Evolutionary conservation across 768 basidiomycete genomes (phyloP), one percentile per base, ranked within the genome.

Genomic region (Cytidiella melzeri): DNA sequence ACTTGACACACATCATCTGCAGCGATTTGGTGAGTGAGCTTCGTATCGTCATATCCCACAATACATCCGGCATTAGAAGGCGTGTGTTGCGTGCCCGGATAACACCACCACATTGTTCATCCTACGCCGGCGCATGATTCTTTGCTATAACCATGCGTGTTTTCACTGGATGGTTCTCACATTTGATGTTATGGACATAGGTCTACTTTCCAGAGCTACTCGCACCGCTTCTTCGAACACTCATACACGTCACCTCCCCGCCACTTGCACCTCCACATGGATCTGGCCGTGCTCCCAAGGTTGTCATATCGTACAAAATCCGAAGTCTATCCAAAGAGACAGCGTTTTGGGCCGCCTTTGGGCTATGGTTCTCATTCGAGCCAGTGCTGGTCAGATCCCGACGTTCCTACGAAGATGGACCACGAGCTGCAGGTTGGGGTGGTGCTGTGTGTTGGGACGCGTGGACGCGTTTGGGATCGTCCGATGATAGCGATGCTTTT

Each of bases 141-240:
- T n/a, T n/a, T n/a, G n/a, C n/a, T n/a, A n/a, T n/a, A n/a, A n/a
- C n/a, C n/a, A n/a, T n/a, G n/a, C n/a, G n/a, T n/a, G n/a, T n/a
- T n/a, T n/a, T n/a, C n/a, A n/a, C n/a, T n/a, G n/a, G n/a, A n/a
- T n/a, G n/a, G n/a, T n/a, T n/a, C n/a, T n/a, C n/a, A n/a, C n/a
- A n/a, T n/a, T n/a, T n/a, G n/a, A n/a, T n/a, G n/a, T n/a, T n/a
- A 41, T 48, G 26, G 43, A 24, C 49, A 7, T 55, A 92, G 86
- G 78, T 94, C 11, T 94, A 94, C 65, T 93, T 93, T 59, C 87
- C 88, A 0, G 80, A 87, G 50, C 76, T 94, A 1, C 72, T 90
- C 10, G 86, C 81, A 0, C 86, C 86, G 4, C 76, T 94, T 15
- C 69, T 94, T 18, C 79, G 83, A 2, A 81, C 85, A 2, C 72